Evolutionary conservation across 2,329 filamentous ascomycete genomes (phyloP).

Genomic region (Diplodia intermedia): DNA sequence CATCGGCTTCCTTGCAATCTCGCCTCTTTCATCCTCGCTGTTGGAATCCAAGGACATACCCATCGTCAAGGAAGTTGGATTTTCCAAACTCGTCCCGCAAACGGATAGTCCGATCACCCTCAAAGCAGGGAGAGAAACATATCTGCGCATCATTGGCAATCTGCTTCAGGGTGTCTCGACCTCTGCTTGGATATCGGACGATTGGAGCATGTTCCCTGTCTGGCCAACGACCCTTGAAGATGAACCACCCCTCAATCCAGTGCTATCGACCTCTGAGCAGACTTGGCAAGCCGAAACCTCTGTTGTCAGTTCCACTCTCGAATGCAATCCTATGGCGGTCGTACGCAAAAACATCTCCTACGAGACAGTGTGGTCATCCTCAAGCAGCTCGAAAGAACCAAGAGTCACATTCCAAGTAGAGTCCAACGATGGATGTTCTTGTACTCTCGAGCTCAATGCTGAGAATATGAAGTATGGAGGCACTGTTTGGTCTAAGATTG

Average conservation of each 20-base stretch:
- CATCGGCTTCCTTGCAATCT: constrained; percentile 35
- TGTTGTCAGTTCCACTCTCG: neutral
- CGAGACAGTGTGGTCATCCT: too few species aligned
- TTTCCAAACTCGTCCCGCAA: neutral
- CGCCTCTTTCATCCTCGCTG: constrained; percentile 37
- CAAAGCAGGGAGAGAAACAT: neutral
- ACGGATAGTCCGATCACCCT: neutral
- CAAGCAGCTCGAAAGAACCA: too few species aligned
- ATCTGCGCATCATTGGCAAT: neutral
- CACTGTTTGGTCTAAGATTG: too few species aligned
- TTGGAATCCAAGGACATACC: constrained; percentile 34
- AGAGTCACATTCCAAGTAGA: too few species aligned
- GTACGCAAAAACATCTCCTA: too few species aligned
- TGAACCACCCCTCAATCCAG: too few species aligned
- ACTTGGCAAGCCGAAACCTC: too few species aligned
- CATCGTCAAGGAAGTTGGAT: constrained; percentile 20
- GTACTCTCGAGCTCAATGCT: too few species aligned
- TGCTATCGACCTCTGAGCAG: too few species aligned
- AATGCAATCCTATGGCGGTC: neutral
- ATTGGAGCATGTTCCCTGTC: neutral
- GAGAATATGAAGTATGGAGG: too few species aligned
- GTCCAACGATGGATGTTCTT: too few species aligned
- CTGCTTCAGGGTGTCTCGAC: neutral
- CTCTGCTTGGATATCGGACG: constrained; percentile 8
- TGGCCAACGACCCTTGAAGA: neutral